Evolutionary conservation across 768 basidiomycete genomes (phyloP), one percentile per base, ranked within the genome.

Genomic region (Paxillus rubicundulus): DNA sequence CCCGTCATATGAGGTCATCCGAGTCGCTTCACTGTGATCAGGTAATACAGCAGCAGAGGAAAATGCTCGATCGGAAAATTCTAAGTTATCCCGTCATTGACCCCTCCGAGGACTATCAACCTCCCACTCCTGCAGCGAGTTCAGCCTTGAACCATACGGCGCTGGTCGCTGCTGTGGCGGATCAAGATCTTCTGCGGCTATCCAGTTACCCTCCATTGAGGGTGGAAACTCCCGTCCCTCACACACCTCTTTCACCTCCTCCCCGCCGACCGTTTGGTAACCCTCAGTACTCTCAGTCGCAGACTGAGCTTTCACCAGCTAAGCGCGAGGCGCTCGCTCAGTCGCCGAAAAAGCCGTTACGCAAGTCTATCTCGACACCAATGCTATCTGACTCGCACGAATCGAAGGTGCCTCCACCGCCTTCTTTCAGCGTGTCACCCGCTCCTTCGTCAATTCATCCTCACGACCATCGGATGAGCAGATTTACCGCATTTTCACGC

Each of bases 181-280:
- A 58, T 30, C 70, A 58, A n/a, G 73, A 75, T 34, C 68, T 70
- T 33, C 68, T 71, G 44, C 65, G 64, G 30, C 52, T 67, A 42
- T 70, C 76, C 6, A 79, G 73, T 54, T 75, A 75, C 40, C 69
- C 79, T 36, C 81, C 82, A 18, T 56, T 72, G 32, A 82, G 87
- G 14, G 83, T 80, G 13, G 85, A 85, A 54, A 88, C 85, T 0
- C 89, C 88, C 12, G 80, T 77, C 9, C 82, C 76, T 18, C 70
- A 84, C 55, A 81, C 77, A 2, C 83, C 86, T 18, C 74, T 90
- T 17, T 74, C 82, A 2, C 88, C 86, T 33, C 82, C 88, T 5
- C 87, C 88, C 9, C 77, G 76, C 57, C 70, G 75, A 58, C 66
- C 77, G 27, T 64, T 78, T 50, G 47, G 60, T 37, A 71, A 58